Conservation (phyloP, 805 yeast genomes). For the Metschnikowia picachoensis region DNA sequence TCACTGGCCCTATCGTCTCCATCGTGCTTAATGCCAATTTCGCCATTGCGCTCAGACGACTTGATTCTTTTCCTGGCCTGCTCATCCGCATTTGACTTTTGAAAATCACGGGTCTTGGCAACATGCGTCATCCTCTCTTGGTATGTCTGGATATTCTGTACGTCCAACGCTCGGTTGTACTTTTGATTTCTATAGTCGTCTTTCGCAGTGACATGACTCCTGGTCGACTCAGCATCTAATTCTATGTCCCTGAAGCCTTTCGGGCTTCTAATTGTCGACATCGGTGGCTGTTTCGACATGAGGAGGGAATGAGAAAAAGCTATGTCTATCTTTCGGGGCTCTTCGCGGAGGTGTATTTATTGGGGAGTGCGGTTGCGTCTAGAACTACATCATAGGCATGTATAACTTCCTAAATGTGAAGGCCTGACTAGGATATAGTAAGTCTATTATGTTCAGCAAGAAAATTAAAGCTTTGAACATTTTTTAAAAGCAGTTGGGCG, state of each 20-base stretch:
- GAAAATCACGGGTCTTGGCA: neutral
- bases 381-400: too few species aligned
- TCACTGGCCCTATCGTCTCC: neutral
- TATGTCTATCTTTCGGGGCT: neutral
- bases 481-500: too few species aligned
- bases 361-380: neutral
- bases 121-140: conserved; percentile 14
- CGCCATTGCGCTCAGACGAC: neutral
- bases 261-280: conserved; percentile 36
- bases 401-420: too few species aligned
- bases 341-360: neutral
- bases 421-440: too few species aligned
- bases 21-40: neutral
- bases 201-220: conserved; percentile 15
- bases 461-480: too few species aligned
- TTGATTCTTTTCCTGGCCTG: conserved; percentile 1
- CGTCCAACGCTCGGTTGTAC: conserved; percentile 23
- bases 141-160: conserved; percentile 18
- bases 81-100: neutral
- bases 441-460: too few species aligned
- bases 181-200: conserved; percentile 45
- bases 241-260: conserved; percentile 17
- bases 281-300: conserved; percentile 23
- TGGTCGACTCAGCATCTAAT: neutral
- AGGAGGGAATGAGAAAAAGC: too few species aligned